phyloP scores from a whole-genome alignment of 495 filamentous ascomycete genomes.

The Xylaria cubensis region DNA sequence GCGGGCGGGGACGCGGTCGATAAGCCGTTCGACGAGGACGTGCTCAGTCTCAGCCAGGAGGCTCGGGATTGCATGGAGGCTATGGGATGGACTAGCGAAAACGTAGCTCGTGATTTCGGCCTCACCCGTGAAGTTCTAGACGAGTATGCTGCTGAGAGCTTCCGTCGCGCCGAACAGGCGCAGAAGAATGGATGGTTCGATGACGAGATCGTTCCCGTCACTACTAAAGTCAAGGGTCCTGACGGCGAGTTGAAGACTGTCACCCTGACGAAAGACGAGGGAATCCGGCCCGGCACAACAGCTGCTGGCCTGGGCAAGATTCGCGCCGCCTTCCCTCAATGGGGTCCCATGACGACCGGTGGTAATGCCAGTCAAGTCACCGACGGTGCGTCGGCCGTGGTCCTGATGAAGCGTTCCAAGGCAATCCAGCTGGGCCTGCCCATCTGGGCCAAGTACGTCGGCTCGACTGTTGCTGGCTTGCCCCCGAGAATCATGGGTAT shows the following conservation, averaged over 20 bases:
- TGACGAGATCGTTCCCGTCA: constrained; percentile 93
- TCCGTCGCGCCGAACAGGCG: constrained; percentile 81
- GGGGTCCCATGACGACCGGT: constrained; percentile 85
- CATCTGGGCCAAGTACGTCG: constrained; percentile 93
- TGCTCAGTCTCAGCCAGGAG: constrained; percentile 75
- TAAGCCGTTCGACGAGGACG: constrained; percentile 76
- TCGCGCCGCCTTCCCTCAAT: constrained; percentile 86
- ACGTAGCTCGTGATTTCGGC: constrained; percentile 90
- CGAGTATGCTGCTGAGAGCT: constrained; percentile 83
- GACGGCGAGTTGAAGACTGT: constrained; percentile 78
- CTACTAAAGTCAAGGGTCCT: constrained; percentile 80
- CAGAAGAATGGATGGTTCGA: constrained; percentile 94
- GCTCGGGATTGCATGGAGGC: constrained; percentile 86
- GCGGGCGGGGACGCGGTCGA: constrained; percentile 69
- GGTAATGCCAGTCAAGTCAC: constrained; percentile 98
- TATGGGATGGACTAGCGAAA: constrained; percentile 98
- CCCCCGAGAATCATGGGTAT: constrained; percentile 97
- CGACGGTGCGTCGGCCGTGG: constrained; percentile 88
- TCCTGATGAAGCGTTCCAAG: constrained; percentile 92
- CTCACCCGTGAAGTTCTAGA: constrained; percentile 83
- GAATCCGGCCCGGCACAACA: constrained; percentile 87
- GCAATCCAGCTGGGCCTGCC: constrained; percentile 88
- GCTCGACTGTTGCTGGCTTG: constrained; percentile 87
- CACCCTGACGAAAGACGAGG: constrained; percentile 84
- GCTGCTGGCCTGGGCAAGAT: constrained; percentile 83